Evolutionary conservation across 2,329 filamentous ascomycete genomes (phyloP).

Genomic region (Botrytis elliptica): DNA sequence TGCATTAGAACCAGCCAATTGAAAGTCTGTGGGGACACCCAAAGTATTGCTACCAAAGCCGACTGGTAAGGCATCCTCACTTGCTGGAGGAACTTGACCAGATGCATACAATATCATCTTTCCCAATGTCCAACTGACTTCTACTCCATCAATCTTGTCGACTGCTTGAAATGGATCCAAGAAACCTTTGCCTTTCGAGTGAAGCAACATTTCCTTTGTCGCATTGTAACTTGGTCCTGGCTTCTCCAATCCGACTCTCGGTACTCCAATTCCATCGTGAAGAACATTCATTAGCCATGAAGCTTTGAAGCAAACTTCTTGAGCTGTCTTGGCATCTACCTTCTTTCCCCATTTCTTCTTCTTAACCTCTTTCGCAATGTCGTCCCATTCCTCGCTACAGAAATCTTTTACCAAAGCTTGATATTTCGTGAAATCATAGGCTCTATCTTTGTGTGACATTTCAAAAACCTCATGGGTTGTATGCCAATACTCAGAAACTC

Average conservation of each 20-base stretch:
- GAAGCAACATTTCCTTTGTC: slow-evolving; percentile 67
- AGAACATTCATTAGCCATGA: slow-evolving; percentile 97
- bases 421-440: slow-evolving; percentile 89
- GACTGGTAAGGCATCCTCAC: slow-evolving; percentile 66
- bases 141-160: slow-evolving; percentile 84
- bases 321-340: slow-evolving; percentile 68
- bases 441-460: slow-evolving; percentile 68
- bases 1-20: slow-evolving; percentile 66
- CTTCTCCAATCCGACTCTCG: slow-evolving; percentile 75
- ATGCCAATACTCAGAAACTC: slow-evolving; percentile 98
- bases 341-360: slow-evolving; percentile 73
- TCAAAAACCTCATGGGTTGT: slow-evolving; percentile 94
- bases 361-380: slow-evolving; percentile 66
- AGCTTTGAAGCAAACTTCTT: slow-evolving; percentile 94
- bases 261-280: slow-evolving; percentile 93
- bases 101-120: slow-evolving; percentile 96
- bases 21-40: slow-evolving; percentile 71
- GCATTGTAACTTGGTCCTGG: slow-evolving; percentile 60
- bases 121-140: slow-evolving; percentile 95
- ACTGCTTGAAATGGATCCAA: slow-evolving; percentile 87
- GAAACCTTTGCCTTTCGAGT: slow-evolving; percentile 72
- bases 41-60: slow-evolving; percentile 84
- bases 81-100: slow-evolving; percentile 73
- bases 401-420: slow-evolving; percentile 82
- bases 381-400: slow-evolving; percentile 78